phyloP scores from a whole-genome alignment of 345 rosid species.

The Lepidium aucheri region DNA sequence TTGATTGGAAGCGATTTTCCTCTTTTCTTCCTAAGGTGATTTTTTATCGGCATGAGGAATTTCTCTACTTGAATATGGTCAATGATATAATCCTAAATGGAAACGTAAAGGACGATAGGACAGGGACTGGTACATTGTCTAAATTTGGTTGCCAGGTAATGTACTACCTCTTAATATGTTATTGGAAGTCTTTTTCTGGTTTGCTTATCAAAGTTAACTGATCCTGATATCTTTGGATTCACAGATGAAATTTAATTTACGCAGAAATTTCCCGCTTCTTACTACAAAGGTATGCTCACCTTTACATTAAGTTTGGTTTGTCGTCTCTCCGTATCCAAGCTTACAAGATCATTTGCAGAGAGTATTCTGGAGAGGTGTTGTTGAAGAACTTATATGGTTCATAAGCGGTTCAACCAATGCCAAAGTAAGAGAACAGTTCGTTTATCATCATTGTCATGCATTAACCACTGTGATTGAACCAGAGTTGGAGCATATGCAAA shows the following conservation, averaged over 20 bases:
- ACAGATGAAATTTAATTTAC: slow-evolving; percentile 84
- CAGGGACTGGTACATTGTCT: slow-evolving; percentile 87
- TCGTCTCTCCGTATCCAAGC: background rate
- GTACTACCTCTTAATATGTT: background rate
- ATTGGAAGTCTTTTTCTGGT: background rate
- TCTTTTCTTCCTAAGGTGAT: slow-evolving; percentile 65
- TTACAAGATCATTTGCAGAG: slow-evolving; percentile 35
- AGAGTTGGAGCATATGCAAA: background rate
- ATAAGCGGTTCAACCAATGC: slow-evolving; percentile 94
- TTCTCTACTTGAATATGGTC: slow-evolving; percentile 59
- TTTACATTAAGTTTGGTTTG: background rate
- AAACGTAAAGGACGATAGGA: slow-evolving; percentile 62
- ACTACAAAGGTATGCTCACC: slow-evolving; percentile 68
- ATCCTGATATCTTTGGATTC: slow-evolving; percentile 11
- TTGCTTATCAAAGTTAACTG: background rate
- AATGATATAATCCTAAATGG: slow-evolving; percentile 70
- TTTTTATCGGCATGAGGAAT: slow-evolving; percentile 79
- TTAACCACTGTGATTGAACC: background rate
- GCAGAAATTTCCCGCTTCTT: slow-evolving; percentile 76
- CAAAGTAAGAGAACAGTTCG: slow-evolving; percentile 41
- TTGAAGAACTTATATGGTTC: slow-evolving; percentile 98
- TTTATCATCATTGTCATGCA: background rate
- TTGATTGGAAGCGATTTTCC: slow-evolving; percentile 51
- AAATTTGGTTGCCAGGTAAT: slow-evolving; percentile 93
- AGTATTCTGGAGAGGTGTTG: slow-evolving; percentile 98